These are phyloP conservation scores for Eragrostis curvula DNA, from an alignment of 176 grass and related monocot genomes.

Conservation along the genomic window DNA sequence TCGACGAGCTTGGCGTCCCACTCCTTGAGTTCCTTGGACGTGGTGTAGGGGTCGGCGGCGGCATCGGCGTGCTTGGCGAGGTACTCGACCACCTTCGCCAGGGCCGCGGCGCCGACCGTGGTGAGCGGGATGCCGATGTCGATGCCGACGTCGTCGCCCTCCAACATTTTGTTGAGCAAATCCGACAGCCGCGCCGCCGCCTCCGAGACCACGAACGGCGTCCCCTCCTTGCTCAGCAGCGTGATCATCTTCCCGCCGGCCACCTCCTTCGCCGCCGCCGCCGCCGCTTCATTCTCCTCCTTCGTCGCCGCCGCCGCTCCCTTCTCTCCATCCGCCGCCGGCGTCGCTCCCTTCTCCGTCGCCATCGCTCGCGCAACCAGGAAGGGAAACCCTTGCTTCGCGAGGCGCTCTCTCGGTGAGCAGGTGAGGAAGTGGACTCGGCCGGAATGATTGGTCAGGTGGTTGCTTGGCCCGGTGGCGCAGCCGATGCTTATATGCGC, in stretches of 20 bases:
- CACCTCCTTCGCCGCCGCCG: not conserved
- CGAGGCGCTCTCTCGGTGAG: not conserved
- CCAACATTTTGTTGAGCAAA: not conserved
- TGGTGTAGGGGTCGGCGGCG: accelerated
- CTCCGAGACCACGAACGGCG: not conserved
- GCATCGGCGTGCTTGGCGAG: not conserved
- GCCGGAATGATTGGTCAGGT: not conserved
- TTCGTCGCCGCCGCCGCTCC: not conserved
- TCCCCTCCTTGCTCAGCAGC: not conserved
- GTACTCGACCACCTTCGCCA: not conserved
- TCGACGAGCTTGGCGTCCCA: constrained; percentile 6
- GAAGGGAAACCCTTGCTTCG: not conserved
- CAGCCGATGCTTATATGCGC: not conserved
- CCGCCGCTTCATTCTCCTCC: not conserved
- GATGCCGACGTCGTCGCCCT: not conserved
- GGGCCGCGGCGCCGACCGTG: not conserved
- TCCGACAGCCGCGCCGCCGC: not conserved
- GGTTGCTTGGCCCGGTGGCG: not conserved
- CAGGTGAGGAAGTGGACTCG: not conserved
- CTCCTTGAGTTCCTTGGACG: not conserved
- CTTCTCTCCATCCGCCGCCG: not conserved
- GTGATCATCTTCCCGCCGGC: not conserved
- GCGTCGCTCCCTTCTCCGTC: not conserved
- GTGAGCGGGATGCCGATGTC: not conserved
- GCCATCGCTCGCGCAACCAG: not conserved